Evolutionary conservation across 148 eudicot species (phyloP), one percentile per base, ranked within the genome.

Genomic region (Heliosperma pusillum): DNA sequence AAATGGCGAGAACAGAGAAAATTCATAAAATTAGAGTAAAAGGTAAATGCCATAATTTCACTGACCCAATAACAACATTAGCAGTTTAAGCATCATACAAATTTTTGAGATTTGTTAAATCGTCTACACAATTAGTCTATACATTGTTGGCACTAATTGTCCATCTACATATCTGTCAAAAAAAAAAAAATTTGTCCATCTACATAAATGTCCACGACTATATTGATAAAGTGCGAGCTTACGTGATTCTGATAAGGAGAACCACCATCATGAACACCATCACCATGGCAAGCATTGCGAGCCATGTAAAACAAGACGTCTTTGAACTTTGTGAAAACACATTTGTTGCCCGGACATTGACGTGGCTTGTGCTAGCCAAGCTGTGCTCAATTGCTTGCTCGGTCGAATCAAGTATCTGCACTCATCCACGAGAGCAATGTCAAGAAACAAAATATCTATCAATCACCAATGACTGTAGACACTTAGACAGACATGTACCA

Each of bases 331-430:
- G 84, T 0, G 96, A 90, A 77, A 82, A 89, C 45, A 94, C 82
- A 8, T 81, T 85, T 79, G 80, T 72, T 9, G 96, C 92, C 59
- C 93, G 83, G 4, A 83, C 71, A 81, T 70, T 94, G 57, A 90
- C 91, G 53, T 85, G 90, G 55, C 92, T 90, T 0, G 98, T 90
- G 83, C 93, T 89, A 64, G 96, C 98, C 87, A 94, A 85, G 87
- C 98, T 92, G 26, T 86, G 88, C 74, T 94, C 97, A 53, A 94
- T 86, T 19, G 98, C 98, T 81, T 88, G 82, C 85, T 94, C 97
- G 16, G 97, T 92, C 13, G 98, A 94, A 82, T 90, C 98, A 45
- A 94, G 92, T 75, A 91, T 84, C 98, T 90, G 89, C 77, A 76
- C 1, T 67, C 76, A 11, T 58, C 72, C 60, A 70, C 6, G 72